These are phyloP conservation scores for Trichopus zeylanicus DNA, from an alignment of 116 monocot species.

Conservation along the genomic window DNA sequence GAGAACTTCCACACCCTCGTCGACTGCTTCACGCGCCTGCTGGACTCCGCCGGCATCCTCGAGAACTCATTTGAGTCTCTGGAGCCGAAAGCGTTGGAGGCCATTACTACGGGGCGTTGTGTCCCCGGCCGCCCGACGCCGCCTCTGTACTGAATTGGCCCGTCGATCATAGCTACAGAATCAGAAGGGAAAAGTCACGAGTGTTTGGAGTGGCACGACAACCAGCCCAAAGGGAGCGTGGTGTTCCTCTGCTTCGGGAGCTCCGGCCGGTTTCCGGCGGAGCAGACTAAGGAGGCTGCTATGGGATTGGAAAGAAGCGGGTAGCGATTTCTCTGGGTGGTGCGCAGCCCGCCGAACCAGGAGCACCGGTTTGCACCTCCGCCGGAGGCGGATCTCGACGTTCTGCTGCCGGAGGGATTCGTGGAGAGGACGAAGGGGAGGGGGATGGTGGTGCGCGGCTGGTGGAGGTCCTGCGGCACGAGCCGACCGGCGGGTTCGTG, in stretches of 20 bases:
- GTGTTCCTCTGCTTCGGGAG: constrained; percentile 58
- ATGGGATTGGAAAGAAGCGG: constrained; percentile 20
- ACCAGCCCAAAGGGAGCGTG: constrained; percentile 27
- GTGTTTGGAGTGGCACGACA: constrained; percentile 39
- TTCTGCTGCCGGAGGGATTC: constrained; percentile 9
- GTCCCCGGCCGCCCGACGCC: constrained; percentile 6
- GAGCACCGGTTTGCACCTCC: not conserved
- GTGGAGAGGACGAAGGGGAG: not conserved
- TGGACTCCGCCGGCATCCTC: constrained; percentile 15
- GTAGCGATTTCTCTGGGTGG: constrained; percentile 25
- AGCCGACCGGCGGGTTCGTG: constrained; percentile 17
- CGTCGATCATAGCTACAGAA: constrained; percentile 16
- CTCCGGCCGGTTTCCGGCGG: constrained; percentile 28
- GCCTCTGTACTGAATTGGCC: constrained; percentile 33
- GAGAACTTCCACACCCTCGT: constrained; percentile 4
- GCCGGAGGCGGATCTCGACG: not conserved
- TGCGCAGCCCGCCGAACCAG: constrained; percentile 6
- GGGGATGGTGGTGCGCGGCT: constrained; percentile 17
- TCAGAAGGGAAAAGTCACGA: constrained; percentile 9
- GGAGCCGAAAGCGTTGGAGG: constrained; percentile 15
- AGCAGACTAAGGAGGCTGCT: constrained; percentile 33
- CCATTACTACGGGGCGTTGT: constrained; percentile 7
- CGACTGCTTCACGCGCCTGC: not conserved
- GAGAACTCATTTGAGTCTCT: constrained; percentile 27
- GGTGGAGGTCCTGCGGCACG: constrained; percentile 11